Conservation (phyloP, 352 stramenopile species). For the Thraustochytrium sp. region DNA sequence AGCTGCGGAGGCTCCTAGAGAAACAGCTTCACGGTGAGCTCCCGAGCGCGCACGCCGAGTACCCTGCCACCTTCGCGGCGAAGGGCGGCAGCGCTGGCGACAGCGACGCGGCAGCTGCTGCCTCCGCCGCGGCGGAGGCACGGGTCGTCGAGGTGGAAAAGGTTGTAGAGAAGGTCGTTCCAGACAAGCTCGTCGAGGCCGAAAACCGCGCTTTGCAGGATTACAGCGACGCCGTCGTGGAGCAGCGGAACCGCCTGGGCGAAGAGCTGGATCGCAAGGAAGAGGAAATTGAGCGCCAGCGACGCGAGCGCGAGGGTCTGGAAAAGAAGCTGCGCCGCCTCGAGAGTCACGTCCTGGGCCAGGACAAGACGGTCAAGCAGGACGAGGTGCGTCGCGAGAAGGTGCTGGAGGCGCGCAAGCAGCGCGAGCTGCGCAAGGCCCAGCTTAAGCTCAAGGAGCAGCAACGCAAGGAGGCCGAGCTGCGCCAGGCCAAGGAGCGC, state of each 20-base stretch:
- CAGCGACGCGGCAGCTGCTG: not conserved
- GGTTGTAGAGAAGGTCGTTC: slow-evolving; percentile 30
- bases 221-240: slow-evolving; percentile 40
- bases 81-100: not conserved
- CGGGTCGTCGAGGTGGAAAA: slow-evolving; percentile 19
- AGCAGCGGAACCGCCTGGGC: slow-evolving; percentile 41
- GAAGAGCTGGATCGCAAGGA: slow-evolving; percentile 46
- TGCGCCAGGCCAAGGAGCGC: slow-evolving; percentile 40
- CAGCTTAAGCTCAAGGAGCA: slow-evolving; percentile 43
- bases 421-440: slow-evolving; percentile 45
- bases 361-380: slow-evolving; percentile 42
- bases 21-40: not conserved
- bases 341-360: slow-evolving; percentile 43
- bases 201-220: slow-evolving; percentile 39
- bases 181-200: slow-evolving; percentile 16
- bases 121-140: not conserved
- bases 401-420: slow-evolving; percentile 37
- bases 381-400: slow-evolving; percentile 38
- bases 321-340: slow-evolving; percentile 44
- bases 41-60: not conserved
- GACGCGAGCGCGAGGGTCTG: slow-evolving; percentile 40
- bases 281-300: slow-evolving; percentile 37
- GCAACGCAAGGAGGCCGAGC: slow-evolving; percentile 48
- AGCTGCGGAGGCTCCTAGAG: slow-evolving; percentile 77
- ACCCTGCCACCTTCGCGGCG: not conserved